Percentiles rank a stretch among this genome's conserved stretches.
phyloP scores from a whole-genome alignment of 371 early-diverging fungal genomes.

The Zychaea mexicana region DNA sequence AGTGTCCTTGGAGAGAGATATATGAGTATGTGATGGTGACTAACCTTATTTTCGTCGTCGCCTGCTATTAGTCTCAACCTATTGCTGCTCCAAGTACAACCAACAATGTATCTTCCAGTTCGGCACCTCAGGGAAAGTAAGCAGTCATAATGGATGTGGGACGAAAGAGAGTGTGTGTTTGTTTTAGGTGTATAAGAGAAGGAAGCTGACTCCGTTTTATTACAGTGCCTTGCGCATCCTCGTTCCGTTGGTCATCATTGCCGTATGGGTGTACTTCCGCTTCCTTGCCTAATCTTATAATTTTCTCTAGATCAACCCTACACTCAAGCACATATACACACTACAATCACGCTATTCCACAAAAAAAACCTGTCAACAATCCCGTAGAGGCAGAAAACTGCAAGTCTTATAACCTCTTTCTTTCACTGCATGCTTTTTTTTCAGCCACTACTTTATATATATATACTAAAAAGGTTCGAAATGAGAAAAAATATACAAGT shows the following conservation, averaged over 20 bases:
- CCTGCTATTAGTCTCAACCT: slow-evolving; percentile 45
- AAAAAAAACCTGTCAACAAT: slow-evolving; percentile 1
- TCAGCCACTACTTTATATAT: not conserved
- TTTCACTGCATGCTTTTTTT: not conserved
- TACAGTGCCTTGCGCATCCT: slow-evolving; percentile 42
- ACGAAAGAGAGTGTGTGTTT: not conserved
- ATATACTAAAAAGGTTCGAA: too few species aligned
- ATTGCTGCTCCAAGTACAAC: slow-evolving; percentile 22
- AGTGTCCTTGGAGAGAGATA: too few species aligned
- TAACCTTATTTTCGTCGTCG: not conserved
- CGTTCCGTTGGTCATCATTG: slow-evolving; percentile 32
- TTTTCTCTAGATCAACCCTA: not conserved
- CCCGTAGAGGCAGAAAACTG: not conserved
- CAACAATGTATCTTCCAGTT: slow-evolving; percentile 7
- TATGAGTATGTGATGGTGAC: too few species aligned
- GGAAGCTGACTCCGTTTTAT: slow-evolving; percentile 2
- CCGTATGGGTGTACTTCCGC: slow-evolving; percentile 29
- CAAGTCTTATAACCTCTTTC: too few species aligned
- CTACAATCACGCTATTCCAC: not conserved
- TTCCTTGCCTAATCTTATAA: slow-evolving; percentile 21
- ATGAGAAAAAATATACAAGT: not conserved
- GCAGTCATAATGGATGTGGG: slow-evolving; percentile 12
- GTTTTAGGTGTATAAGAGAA: not conserved
- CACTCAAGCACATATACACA: slow-evolving; percentile 3
- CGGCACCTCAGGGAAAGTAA: slow-evolving; percentile 52